phyloP scores from a whole-genome alignment of 1,139 yeast genomes.

The Kluyveromyces sp. region DNA sequence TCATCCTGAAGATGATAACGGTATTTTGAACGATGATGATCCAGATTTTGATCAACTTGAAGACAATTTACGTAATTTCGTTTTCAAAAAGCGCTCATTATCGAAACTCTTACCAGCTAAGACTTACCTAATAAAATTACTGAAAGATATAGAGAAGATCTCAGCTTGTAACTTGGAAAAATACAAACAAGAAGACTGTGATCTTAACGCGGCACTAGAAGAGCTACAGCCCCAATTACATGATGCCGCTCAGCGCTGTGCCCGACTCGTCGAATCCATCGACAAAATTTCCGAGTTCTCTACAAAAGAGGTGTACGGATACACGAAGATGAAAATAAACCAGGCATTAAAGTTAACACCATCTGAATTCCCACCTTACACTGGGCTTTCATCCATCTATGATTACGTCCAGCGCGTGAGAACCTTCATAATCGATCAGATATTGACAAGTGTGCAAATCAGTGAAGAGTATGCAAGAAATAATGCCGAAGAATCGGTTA shows the following conservation, averaged over 20 bases:
- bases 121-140: conserved; percentile 63
- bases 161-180: conserved; percentile 54
- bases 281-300: conserved; percentile 56
- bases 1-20: conserved; percentile 31
- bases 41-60: conserved; percentile 83
- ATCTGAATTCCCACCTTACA: conserved; percentile 47
- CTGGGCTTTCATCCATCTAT: conserved; percentile 57
- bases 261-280: conserved; percentile 49
- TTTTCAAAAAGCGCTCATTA: conserved; percentile 78
- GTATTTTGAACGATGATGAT: conserved; percentile 20
- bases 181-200: conserved; percentile 42
- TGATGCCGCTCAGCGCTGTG: conserved; percentile 43
- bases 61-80: conserved; percentile 74
- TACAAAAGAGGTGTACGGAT: conserved; percentile 51
- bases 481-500: conserved; percentile 52
- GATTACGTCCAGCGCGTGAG: conserved; percentile 69
- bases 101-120: conserved; percentile 92
- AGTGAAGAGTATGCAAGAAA: conserved; percentile 66
- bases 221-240: conserved; percentile 61
- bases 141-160: conserved; percentile 55
- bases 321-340: conserved; percentile 48
- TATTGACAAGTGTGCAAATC: conserved; percentile 52
- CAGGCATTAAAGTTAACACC: conserved; percentile 55
- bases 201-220: conserved; percentile 41
- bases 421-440: conserved; percentile 53